Conservation (phyloP, 805 yeast species). For the Kuraishia ogatae region DNA sequence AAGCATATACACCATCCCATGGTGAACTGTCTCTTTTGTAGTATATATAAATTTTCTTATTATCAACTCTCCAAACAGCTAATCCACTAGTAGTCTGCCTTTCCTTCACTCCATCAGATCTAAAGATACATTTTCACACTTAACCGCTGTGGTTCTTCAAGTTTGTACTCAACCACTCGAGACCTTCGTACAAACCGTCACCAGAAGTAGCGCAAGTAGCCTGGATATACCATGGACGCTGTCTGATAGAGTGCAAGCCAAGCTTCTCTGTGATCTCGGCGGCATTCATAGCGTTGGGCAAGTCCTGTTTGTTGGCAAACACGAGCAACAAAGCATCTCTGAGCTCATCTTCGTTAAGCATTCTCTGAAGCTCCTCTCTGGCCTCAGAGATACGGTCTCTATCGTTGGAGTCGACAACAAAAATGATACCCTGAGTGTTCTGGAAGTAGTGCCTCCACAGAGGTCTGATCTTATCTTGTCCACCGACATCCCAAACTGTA, state of each 20-base stretch:
- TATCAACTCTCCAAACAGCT: neutral
- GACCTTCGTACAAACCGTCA: constrained; percentile 96
- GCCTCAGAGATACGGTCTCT: constrained; percentile 98
- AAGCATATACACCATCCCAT: neutral
- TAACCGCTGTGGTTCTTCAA: constrained; percentile 53
- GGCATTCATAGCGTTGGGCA: constrained; percentile 98
- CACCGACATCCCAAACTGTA: constrained; percentile 99
- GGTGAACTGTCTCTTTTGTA: neutral
- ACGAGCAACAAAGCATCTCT: constrained; percentile 93
- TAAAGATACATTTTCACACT: neutral
- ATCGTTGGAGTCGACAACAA: constrained; percentile 96
- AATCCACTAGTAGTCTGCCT: neutral
- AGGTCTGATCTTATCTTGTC: constrained; percentile 98
- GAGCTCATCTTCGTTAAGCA: constrained; percentile 97
- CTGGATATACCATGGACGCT: constrained; percentile 99
- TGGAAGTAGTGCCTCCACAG: constrained; percentile 99
- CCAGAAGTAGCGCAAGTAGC: constrained; percentile 99
- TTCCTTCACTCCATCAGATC: neutral
- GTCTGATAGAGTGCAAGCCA: constrained; percentile 94
- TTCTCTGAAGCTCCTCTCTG: constrained; percentile 95
- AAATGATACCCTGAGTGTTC: constrained; percentile 97
- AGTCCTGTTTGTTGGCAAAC: constrained; percentile 97
- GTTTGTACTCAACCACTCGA: constrained; percentile 92
- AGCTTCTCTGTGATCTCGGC: constrained; percentile 97
- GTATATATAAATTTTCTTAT: neutral